Base-by-base conservation (phyloP, 441 rosid species). In the Cnidoscolus chayamansa region DNA sequence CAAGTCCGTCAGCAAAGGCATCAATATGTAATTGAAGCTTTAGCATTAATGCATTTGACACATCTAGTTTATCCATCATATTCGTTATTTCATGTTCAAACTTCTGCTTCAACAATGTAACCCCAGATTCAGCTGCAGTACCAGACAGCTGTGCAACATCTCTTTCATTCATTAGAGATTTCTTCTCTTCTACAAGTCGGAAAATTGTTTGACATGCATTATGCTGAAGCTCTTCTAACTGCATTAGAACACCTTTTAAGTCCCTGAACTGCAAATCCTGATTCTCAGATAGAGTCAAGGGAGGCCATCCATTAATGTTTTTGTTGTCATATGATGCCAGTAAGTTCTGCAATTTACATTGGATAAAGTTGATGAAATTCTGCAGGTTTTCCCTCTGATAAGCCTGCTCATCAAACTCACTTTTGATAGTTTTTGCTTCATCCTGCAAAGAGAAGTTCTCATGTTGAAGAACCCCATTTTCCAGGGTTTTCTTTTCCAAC, bases 1-100 rank as follows among this genome's bases (percentile, higher is more conserved):
- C 79, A 76, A 88, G 79, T 81, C 77, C 89, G 68, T 80, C 83
- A 68, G 87, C 81, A 74, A 91, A 67, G 76, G 83, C 78, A 75
- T 91, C 98, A 56, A 85, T 72, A 77, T 85, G 81, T 78, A 74
- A 79, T 82, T 91, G 94, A 83, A 91, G 89, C 79, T 86, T 91
- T 79, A 84, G 83, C 62, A 84, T 72, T 71, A 79, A 68, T 45
- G 79, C 72, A 82, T 77, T 81, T 72, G 90, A 91, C 60, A 70
- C 78, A 71, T 83, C 85, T 37, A 90, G 76, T 76, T 85, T 89
- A 72, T 80, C 80, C 15, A 78, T 79, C 72, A 87, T 73, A 78
- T 77, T 77, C 45, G 64, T 77, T 68, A 83, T 10, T 72, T 86
- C 91, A 74, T 73, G 68, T 72, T 86, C 87, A 63, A 83, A 85